These are phyloP conservation scores for Ogataea pini DNA, from an alignment of 805 yeast species.

Conservation along the genomic window DNA sequence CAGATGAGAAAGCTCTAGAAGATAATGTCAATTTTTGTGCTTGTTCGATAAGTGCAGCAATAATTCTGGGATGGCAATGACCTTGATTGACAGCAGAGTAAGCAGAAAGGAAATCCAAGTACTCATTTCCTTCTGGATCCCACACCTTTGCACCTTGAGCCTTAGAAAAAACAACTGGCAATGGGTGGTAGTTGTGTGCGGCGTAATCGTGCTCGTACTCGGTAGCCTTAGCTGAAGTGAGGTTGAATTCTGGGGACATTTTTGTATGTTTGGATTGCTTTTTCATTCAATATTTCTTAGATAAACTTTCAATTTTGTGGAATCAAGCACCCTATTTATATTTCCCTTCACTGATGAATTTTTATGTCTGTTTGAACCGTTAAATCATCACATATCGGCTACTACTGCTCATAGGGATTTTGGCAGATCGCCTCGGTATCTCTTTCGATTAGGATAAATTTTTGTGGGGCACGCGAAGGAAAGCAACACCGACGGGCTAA, in stretches of 20 bases:
- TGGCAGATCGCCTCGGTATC: conserved; percentile 3
- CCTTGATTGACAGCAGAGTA: conserved; percentile 98
- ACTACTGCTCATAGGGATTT: conserved; percentile 19
- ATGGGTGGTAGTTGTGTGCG: conserved; percentile 96
- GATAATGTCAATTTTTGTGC: conserved; percentile 81
- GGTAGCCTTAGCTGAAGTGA: conserved; percentile 65
- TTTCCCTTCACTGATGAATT: not conserved
- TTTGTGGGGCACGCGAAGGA: conserved; percentile 9
- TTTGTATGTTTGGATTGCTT: not conserved
- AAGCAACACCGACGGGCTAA: conserved; percentile 19
- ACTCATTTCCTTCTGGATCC: conserved; percentile 97
- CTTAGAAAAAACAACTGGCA: conserved; percentile 88
- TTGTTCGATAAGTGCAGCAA: conserved; percentile 82
- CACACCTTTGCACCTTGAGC: conserved; percentile 93
- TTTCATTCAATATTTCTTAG: too few species aligned
- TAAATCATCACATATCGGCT: conserved; percentile 11
- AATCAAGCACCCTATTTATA: not conserved
- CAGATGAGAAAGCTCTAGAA: conserved; percentile 90
- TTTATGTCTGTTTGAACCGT: not conserved
- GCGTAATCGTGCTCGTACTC: conserved; percentile 77
- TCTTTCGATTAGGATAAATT: conserved; percentile 2
- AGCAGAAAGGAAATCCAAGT: conserved; percentile 89
- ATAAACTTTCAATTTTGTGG: not conserved
- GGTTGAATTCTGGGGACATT: conserved; percentile 38
- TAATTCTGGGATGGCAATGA: conserved; percentile 93